A percentile compares a stretch with the other conserved stretches of the same genome.
Evolutionary conservation across 768 basidiomycete genomes (phyloP).

Genomic region (Coprinopsis marcescibilis): DNA sequence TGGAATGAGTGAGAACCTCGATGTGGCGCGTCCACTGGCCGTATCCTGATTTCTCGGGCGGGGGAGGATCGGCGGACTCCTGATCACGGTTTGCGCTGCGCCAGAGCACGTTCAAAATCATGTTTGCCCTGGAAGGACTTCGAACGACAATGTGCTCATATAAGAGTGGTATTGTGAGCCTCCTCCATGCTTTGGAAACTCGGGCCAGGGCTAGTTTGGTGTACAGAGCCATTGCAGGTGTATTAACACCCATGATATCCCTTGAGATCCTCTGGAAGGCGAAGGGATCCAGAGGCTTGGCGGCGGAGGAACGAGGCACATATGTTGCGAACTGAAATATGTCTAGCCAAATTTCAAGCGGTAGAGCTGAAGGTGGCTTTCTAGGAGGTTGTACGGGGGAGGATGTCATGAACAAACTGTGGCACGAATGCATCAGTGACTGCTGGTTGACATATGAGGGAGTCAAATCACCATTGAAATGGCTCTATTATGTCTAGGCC

Average conservation of each 20-base stretch:
- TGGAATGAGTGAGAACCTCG: conserved; percentile 41
- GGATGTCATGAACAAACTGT: conserved; percentile 21
- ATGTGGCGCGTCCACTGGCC: conserved; percentile 45
- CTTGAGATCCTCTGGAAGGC: conserved; percentile 31
- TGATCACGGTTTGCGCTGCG: conserved; percentile 16
- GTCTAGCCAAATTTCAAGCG: conserved; percentile 48
- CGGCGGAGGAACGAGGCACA: conserved; percentile 35
- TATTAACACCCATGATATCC: conserved; percentile 43
- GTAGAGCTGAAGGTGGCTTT: conserved; percentile 30
- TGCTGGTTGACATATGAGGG: conserved; percentile 1
- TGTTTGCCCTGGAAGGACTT: conserved; percentile 36
- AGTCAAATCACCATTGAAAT: conserved; percentile 25
- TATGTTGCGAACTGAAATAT: conserved; percentile 54
- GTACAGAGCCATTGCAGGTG: conserved; percentile 37
- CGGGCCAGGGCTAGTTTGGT: conserved; percentile 46
- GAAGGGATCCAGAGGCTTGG: conserved; percentile 45
- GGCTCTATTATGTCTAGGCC: conserved; percentile 19
- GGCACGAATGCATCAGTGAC: conserved; percentile 16
- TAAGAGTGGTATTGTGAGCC: conserved; percentile 34
- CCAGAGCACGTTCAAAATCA: conserved; percentile 32
- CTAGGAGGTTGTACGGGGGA: conserved; percentile 9
- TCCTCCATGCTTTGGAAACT: conserved; percentile 44
- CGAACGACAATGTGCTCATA: conserved; percentile 42
- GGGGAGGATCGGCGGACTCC: background rate
- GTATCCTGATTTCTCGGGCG: conserved; percentile 19